phyloP scores from a whole-genome alignment of 495 filamentous ascomycete genomes.

The Penicillium longicatenatum region DNA sequence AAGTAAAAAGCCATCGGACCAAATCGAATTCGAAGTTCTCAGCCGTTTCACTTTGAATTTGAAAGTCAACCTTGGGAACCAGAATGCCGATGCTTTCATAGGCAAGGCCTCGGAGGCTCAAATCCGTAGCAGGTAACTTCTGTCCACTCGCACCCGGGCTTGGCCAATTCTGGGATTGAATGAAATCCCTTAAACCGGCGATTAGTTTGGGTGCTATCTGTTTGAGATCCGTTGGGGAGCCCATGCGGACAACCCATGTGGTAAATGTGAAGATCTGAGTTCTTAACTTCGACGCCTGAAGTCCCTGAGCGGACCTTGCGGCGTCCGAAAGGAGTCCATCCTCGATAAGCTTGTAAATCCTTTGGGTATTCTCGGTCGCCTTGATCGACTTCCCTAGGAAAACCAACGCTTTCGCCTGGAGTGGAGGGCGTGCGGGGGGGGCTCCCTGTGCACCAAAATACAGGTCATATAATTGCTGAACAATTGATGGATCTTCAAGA shows the following conservation, averaged over 20 bases:
- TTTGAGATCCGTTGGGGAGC: slow-evolving; percentile 57
- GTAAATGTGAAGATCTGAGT: slow-evolving; percentile 86
- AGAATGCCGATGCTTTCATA: slow-evolving; percentile 87
- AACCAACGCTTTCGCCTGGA: slow-evolving; percentile 73
- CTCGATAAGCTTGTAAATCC: slow-evolving; percentile 70
- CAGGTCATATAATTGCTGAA: slow-evolving; percentile 65
- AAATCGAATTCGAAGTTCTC: slow-evolving; percentile 59
- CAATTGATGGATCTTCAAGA: slow-evolving; percentile 67
- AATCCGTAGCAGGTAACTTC: slow-evolving; percentile 55
- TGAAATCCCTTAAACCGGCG: slow-evolving; percentile 68
- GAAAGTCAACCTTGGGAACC: slow-evolving; percentile 53
- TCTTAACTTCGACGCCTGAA: slow-evolving; percentile 74
- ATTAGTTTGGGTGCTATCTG: slow-evolving; percentile 72
- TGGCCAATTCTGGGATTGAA: slow-evolving; percentile 84
- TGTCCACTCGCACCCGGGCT: slow-evolving; percentile 51
- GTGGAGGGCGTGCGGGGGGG: slow-evolving; percentile 61
- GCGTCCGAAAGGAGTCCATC: slow-evolving; percentile 55
- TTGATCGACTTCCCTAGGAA: slow-evolving; percentile 75
- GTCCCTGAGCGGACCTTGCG: slow-evolving; percentile 55
- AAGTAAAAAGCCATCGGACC: slow-evolving; percentile 76
- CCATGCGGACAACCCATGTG: slow-evolving; percentile 82
- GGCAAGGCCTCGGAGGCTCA: slow-evolving; percentile 68
- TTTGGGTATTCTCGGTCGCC: slow-evolving; percentile 62
- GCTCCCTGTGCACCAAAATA: slow-evolving; percentile 63
- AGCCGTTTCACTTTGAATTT: slow-evolving; percentile 23